Percentiles rank a stretch among this genome's conserved stretches.
Conservation (phyloP, 805 yeast species). For the Pichia membranifaciens region DNA sequence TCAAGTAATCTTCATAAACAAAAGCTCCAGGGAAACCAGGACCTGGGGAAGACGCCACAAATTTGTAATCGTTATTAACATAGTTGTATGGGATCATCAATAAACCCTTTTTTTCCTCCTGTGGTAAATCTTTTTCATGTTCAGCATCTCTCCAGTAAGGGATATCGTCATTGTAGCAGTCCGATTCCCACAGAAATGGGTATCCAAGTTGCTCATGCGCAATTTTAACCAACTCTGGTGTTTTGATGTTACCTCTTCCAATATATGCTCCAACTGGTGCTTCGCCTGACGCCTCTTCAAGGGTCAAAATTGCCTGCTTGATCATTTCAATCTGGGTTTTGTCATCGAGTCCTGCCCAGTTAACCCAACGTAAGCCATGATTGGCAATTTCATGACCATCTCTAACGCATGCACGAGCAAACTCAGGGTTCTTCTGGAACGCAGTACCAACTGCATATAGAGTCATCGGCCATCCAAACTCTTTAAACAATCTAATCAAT, state of each 20-base stretch:
- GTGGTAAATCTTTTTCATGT: constrained; percentile 17
- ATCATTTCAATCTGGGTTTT: constrained; percentile 32
- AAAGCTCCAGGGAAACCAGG: constrained; percentile 24
- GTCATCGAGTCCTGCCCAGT: constrained; percentile 25
- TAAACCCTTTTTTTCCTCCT: constrained; percentile 21
- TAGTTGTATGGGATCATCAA: constrained; percentile 25
- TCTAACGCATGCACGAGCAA: constrained; percentile 31
- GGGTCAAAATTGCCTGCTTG: constrained; percentile 24
- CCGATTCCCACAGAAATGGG: constrained; percentile 32
- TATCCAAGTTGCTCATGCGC: constrained; percentile 30
- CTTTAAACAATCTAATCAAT: constrained; percentile 29
- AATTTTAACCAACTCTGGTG: constrained; percentile 31
- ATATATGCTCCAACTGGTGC: constrained; percentile 35
- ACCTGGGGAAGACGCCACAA: constrained; percentile 18
- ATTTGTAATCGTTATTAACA: constrained; percentile 26
- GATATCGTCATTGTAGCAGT: constrained; percentile 33
- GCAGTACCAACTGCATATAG: constrained; percentile 37
- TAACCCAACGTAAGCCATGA: constrained; percentile 35
- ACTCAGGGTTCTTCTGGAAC: constrained; percentile 29
- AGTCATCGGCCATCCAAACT: constrained; percentile 30
- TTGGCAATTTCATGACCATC: constrained; percentile 36
- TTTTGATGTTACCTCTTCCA: constrained; percentile 30
- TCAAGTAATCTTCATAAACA: constrained; percentile 27
- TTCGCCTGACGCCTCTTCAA: constrained; percentile 30
- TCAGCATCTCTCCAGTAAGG: constrained; percentile 34